Evolutionary conservation across 345 rosid species (phyloP).

Genomic region (Acer campestre): DNA sequence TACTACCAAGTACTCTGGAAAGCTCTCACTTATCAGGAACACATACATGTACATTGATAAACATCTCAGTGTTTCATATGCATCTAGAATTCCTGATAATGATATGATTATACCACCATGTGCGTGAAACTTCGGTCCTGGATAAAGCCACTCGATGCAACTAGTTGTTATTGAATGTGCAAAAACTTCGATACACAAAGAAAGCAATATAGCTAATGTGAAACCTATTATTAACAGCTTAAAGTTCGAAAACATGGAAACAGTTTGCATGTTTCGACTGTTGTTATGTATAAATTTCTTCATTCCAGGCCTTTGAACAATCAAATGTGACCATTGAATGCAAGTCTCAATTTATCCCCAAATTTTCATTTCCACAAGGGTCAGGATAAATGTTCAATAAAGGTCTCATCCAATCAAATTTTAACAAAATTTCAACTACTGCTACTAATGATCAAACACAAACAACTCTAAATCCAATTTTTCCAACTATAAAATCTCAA

Average conservation of each 20-base stretch:
- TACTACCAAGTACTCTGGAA: background rate
- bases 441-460: background rate
- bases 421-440: background rate
- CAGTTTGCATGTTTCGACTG: background rate
- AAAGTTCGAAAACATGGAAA: constrained; percentile 8
- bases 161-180: background rate
- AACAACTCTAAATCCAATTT: background rate
- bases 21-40: background rate
- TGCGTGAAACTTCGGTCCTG: background rate
- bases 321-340: background rate
- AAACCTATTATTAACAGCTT: background rate
- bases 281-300: background rate
- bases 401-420: background rate
- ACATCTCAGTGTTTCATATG: background rate
- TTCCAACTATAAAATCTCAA: background rate
- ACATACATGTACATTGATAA: background rate
- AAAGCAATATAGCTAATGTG: background rate
- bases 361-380: background rate
- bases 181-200: background rate
- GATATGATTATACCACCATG: background rate
- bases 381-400: constrained; percentile 7
- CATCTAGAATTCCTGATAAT: background rate
- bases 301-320: background rate
- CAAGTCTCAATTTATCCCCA: background rate
- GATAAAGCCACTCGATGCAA: background rate